Evolutionary conservation across 495 filamentous ascomycete genomes (phyloP), one percentile per base, ranked within the genome.

Genomic region (Talaromyces liani): DNA sequence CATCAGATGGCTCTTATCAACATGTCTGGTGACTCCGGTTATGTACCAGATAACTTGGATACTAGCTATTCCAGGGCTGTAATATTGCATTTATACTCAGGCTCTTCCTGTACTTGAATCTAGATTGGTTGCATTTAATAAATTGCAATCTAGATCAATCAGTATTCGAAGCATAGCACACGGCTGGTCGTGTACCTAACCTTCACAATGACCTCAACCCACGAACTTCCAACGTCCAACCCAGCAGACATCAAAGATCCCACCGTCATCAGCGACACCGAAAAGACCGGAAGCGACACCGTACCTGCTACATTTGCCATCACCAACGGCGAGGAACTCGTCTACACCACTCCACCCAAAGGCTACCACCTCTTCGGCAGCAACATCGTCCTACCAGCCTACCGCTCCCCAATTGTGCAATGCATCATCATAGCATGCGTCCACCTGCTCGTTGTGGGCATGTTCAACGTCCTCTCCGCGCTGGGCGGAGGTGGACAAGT

Each of bases 401-500:
- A 66, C 33, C 61, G 65, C 5, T 55, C 61, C 10, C 65, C 65
- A 4, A 66, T 66, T 22, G 60, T 58, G 3, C 61, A 66, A 56
- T 66, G 65, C 24, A 16, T 66, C 6, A 66, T 66, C 53, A 66
- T 66, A 16, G 51, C 65, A 1, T 60, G 51, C 59, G 65, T 66
- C 18, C 65, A 66, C 29, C 65, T 66, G 22, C 29, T 63, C 9
- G 65, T 66, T 8, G 65, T 66, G 20, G 65, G 65, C 7, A 64
- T 64, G 65, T 66, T 66, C 24, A 66, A 66, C 22, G 65, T 66
- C 36, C 61, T 66, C 4, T 63, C 61, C 29, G 65, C 65, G 1
- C 65, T 66, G 1, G 65, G 65, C 9, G 65, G 65, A 22, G 65
- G 65, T 58, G 65, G 65, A 24, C 65, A 66, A 51, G 61, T 66